Base-by-base conservation (phyloP, 805 yeast genomes). In the Hanseniaspora meyeri region DNA sequence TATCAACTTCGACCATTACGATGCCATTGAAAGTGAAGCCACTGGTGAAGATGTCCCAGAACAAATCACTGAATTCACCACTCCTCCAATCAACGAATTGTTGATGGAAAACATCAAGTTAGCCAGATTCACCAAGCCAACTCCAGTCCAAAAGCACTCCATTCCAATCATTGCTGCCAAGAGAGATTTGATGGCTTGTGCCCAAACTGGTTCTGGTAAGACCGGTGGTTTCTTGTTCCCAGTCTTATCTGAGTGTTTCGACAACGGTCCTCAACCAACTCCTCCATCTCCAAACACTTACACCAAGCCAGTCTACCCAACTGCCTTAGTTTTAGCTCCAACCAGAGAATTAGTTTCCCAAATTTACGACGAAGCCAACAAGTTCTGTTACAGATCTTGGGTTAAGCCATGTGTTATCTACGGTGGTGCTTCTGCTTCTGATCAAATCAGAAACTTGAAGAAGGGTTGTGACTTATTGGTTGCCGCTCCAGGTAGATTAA, bases 141-240 rank as follows among this genome's bases (percentile, higher is more conserved):
- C 99, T 38, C 98, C 96, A 52, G 96, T 87, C 58, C 96, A 87
- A 72, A 88, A 88, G 74, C 87, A 87, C 77, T 88, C 95, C 47
- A 85, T 88, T 61, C 96, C 96, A 63, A 87, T 88, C 62, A 91
- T 88, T 62, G 87, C 91, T 59, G 81, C 76, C 59, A 88, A 90
- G 66, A 81, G 96, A 74, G 96, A 87, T 73, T 79, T 87, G 74
- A 88, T 87, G 96, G 96, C 96, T 39, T 88, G 96, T 80, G 96
- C 96, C 59, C 96, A 88, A 77, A 87, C 96, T 64, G 96, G 96
- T 84, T 90, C 97, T 59, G 99, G 99, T 81, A 93, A 93, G 77
- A 93, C 99, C 69, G 98, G 97, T 79, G 99, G 98, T 63, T 93
- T 93, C 80, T 77, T 93, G 70, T 93, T 93, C 86, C 98, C 99